Evolutionary conservation across 148 eudicot genomes (phyloP).

Genomic region (Camellia japonica): DNA sequence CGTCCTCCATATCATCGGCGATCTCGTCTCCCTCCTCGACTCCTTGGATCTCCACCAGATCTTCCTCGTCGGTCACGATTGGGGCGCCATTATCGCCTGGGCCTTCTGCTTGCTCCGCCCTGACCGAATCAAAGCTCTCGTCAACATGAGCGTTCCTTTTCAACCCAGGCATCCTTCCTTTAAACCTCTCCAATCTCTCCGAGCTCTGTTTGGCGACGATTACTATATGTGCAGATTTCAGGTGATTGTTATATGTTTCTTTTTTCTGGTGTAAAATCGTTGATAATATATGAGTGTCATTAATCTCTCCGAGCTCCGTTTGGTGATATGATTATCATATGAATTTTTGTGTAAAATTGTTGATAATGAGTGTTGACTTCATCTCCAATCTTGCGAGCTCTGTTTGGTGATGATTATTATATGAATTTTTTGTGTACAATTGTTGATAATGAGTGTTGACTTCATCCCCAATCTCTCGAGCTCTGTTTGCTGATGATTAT

Average conservation of each 20-base stretch:
- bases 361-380: no score
- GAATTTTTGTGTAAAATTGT: no score
- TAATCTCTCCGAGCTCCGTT: no score
- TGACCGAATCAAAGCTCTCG: conserved; percentile 42
- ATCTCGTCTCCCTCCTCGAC: conserved; percentile 41
- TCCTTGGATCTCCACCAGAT: conserved; percentile 29
- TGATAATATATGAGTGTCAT: no score
- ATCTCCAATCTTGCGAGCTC: no score
- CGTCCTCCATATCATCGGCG: conserved; percentile 40
- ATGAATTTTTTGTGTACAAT: no score
- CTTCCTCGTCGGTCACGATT: conserved; percentile 50
- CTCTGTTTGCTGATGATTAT: no score
- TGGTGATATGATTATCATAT: no score
- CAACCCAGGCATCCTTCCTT: conserved; percentile 28
- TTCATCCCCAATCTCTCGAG: no score
- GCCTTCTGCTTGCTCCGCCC: conserved; percentile 47
- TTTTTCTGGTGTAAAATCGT: background rate
- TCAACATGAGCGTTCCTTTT: conserved; percentile 45
- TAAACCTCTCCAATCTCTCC: conserved; percentile 19
- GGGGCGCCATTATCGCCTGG: conserved; percentile 54
- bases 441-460: no score
- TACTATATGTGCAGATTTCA: conserved; percentile 53
- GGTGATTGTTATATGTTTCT: conserved; percentile 23
- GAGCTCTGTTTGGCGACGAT: conserved; percentile 41
- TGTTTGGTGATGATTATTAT: no score